These are phyloP conservation scores for Penicillium sp. DNA, from an alignment of 2,329 filamentous ascomycete species.

Conservation along the genomic window DNA sequence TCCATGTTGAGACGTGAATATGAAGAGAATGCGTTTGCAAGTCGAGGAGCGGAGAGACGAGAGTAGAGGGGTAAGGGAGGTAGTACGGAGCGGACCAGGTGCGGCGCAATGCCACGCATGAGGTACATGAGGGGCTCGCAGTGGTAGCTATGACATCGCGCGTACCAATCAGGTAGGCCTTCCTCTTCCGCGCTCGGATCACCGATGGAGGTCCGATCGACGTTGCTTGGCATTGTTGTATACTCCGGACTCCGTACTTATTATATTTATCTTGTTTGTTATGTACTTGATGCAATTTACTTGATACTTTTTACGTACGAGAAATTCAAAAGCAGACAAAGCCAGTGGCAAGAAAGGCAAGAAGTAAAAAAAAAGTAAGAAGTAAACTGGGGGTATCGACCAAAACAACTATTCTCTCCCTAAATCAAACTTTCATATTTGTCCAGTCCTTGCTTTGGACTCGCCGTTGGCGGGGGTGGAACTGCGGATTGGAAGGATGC, in stretches of 20 bases:
- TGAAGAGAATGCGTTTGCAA: constrained; percentile 15
- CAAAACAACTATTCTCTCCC: constrained; percentile 3
- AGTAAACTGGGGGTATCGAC: constrained; percentile 10
- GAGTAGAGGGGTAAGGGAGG: constrained; percentile 21
- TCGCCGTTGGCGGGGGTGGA: constrained; percentile 21
- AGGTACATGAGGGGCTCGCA: constrained; percentile 16
- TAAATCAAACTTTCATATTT: constrained; percentile 59
- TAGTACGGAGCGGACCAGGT: constrained; percentile 17
- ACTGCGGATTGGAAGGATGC: constrained; percentile 28
- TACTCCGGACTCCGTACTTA: background rate
- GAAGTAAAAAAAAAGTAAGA: background rate
- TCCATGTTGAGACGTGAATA: constrained; percentile 35
- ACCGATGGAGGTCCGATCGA: constrained; percentile 8
- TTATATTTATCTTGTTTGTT: background rate
- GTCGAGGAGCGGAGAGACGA: constrained; percentile 8
- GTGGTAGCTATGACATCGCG: constrained; percentile 18
- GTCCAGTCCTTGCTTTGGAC: constrained; percentile 50
- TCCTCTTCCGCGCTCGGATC: constrained; percentile 2
- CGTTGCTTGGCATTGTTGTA: background rate
- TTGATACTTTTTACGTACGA: too few species aligned
- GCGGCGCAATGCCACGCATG: constrained; percentile 24
- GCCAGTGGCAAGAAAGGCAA: too few species aligned
- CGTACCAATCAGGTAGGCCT: constrained; percentile 19
- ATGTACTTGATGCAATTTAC: too few species aligned
- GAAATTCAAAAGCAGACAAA: too few species aligned